Evolutionary conservation across 495 filamentous ascomycete species (phyloP), one percentile per base, ranked within the genome.

Genomic region (Bacidia rubella): DNA sequence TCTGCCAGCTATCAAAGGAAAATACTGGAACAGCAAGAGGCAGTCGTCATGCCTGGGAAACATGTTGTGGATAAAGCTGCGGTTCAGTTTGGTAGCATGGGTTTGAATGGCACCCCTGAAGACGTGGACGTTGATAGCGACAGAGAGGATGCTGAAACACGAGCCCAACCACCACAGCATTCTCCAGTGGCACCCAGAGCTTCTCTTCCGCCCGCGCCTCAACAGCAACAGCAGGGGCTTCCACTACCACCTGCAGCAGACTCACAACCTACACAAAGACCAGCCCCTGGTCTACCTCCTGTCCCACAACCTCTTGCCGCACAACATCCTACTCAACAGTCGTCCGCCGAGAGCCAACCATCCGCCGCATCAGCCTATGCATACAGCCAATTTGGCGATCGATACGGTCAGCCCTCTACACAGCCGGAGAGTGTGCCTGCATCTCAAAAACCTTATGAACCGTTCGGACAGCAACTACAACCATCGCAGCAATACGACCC

Each of bases 1-100:
- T 81, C 81, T 24, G 75, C 87, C 26, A 86, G 81, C 59, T 85
- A 82, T 61, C 81, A 90, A 63, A 81, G 90, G 24, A 81, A 86
- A 56, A 76, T 95, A 40, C 74, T 93, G 60, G 89, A 96, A 56
- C 92, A 99, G 62, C 89, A 90, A 62, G 93, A 99, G 65, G 87
- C 90, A 17, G 92, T 99, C 32, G 86, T 95, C 47, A 97, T 99
- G 92, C 92, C 92, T 26, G 88, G 87, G n/a, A 95, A 96, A 67
- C 89, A 94, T 60, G 89, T 88, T 38, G 86, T 98, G 9, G 89
- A 95, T 63, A 82, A 87, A 49, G 78, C 90, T 46, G 83, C 88
- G n/a, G 87, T 99, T 40, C 93, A 97, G 63, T 99, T 99, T 66
- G 92, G 92, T 48, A 93, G 87, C 63, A 86, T 99, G 76, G 90